These are phyloP conservation scores for Amyloporia xantha DNA, from an alignment of 768 basidiomycete species.

Conservation along the genomic window DNA sequence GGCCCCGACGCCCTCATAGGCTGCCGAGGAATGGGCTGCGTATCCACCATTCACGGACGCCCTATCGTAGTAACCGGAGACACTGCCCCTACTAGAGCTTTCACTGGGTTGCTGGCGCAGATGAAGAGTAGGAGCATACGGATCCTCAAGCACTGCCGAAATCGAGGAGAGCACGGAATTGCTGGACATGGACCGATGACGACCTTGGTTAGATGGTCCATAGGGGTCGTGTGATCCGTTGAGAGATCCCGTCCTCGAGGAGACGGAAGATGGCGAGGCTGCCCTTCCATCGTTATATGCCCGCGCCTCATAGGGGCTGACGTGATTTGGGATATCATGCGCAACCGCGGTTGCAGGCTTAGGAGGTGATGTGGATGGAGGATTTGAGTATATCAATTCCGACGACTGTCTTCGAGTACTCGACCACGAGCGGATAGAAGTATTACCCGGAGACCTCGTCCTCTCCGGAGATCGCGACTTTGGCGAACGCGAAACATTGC, in stretches of 20 bases:
- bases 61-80: background rate
- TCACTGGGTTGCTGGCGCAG: conserved; percentile 12
- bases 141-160: conserved; percentile 24
- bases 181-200: conserved; percentile 37
- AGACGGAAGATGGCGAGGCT: background rate
- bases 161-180: conserved; percentile 33
- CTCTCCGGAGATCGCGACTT: conserved; percentile 6
- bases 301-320: background rate
- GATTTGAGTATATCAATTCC: conserved; percentile 1
- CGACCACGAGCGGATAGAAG: conserved; percentile 12
- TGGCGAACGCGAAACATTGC: conserved; percentile 2
- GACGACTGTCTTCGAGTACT: conserved; percentile 1
- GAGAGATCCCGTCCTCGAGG: background rate
- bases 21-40: background rate
- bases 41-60: conserved; percentile 1
- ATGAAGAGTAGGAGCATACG: conserved; percentile 31
- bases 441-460: conserved; percentile 12
- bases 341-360: no score
- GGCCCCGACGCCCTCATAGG: conserved; percentile 9
- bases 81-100: background rate
- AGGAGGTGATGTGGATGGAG: background rate
- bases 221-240: conserved; percentile 10
- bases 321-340: background rate
- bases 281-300: background rate
- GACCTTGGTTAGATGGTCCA: conserved; percentile 3